A percentile compares a stretch with the other conserved stretches of the same genome.
Conservation (phyloP, 495 filamentous ascomycete genomes). For the Aspergillus coremiiformis region DNA sequence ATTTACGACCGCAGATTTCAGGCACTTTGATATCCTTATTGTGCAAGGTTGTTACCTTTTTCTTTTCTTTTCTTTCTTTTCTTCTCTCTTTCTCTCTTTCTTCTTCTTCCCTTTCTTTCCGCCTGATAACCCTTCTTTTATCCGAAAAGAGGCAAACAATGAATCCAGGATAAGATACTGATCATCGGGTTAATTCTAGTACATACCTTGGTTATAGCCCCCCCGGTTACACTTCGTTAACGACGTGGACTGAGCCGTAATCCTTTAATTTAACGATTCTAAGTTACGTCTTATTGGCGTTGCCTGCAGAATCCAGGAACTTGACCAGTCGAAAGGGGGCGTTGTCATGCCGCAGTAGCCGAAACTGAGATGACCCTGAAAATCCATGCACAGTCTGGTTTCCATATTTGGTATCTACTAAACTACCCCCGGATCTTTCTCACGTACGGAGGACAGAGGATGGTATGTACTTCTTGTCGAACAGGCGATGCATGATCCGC, state of each 20-base stretch:
- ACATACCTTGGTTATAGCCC: not conserved
- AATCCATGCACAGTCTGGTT: not conserved
- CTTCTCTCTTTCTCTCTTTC: not conserved
- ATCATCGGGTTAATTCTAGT: not conserved
- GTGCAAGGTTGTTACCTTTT: not conserved
- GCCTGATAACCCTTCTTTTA: not conserved
- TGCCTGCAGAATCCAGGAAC: not conserved
- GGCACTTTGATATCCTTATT: not conserved
- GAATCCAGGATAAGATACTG: not conserved
- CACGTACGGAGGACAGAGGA: not conserved
- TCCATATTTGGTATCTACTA: not conserved
- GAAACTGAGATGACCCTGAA: not conserved
- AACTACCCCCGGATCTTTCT: not conserved
- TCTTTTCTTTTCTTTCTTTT: not conserved
- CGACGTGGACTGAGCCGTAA: not conserved
- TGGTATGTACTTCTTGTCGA: not conserved
- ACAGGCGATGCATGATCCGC: not conserved
- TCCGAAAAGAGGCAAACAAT: not conserved
- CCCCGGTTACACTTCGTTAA: slow-evolving; percentile 3
- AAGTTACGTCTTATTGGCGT: not conserved
- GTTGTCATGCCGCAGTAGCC: not conserved
- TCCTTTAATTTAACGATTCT: slow-evolving; percentile 7
- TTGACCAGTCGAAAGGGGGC: not conserved
- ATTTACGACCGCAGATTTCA: not conserved
- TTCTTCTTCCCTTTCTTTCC: not conserved